Evolutionary conservation across 2,329 filamentous ascomycete species (phyloP).

Genomic region (Aureobasidium sp.): DNA sequence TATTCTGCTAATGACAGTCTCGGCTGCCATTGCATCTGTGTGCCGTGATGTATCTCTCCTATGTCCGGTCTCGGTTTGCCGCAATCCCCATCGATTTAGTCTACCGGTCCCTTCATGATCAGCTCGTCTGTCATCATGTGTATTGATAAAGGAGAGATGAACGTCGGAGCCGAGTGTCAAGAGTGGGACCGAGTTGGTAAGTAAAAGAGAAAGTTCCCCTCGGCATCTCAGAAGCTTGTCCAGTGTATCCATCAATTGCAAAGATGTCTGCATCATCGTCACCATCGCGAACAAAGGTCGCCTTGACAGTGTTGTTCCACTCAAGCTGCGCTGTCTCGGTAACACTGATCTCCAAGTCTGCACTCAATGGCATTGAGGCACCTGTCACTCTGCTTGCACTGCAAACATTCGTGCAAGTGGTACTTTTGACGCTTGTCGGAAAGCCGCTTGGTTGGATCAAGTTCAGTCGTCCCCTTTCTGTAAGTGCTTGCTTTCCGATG

Average conservation of each 20-base stretch:
- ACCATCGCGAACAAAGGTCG: slow-evolving; percentile 9
- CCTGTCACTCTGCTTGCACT: slow-evolving; percentile 9
- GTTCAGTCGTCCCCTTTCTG: slow-evolving; percentile 1
- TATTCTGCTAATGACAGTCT: background rate
- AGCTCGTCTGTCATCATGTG: background rate
- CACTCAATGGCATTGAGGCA: slow-evolving; percentile 11
- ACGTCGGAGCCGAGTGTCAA: background rate
- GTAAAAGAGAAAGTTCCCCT: background rate
- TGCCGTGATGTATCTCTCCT: background rate
- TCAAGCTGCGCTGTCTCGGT: slow-evolving; percentile 10
- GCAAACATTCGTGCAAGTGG: slow-evolving; percentile 8
- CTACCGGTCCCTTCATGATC: slow-evolving; percentile 1
- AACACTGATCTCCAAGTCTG: slow-evolving; percentile 9
- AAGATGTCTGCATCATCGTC: background rate
- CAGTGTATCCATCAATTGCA: background rate
- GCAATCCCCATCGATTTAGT: background rate
- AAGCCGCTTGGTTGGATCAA: slow-evolving; percentile 10
- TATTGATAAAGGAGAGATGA: slow-evolving; percentile 8
- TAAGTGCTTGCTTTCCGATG: background rate
- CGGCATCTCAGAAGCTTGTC: background rate
- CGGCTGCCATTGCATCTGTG: background rate
- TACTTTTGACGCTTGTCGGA: slow-evolving; percentile 4
- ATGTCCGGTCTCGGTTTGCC: background rate
- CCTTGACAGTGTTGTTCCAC: slow-evolving; percentile 11
- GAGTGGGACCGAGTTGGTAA: background rate